phyloP scores from a whole-genome alignment of 1,284 basidiomycete genomes.

The Inonotus obliquus region DNA sequence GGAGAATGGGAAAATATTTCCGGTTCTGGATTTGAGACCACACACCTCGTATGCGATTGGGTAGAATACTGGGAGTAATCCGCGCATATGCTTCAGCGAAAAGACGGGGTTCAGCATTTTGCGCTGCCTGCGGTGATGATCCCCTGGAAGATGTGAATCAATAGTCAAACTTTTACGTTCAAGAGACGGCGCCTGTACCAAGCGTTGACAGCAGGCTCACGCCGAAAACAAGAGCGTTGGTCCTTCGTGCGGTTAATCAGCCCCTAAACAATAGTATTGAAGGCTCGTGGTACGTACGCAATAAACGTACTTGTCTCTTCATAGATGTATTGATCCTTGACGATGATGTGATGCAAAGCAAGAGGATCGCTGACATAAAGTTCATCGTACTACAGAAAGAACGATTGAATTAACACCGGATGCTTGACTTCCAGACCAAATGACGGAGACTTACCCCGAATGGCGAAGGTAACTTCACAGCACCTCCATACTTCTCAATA shows the following conservation, averaged over 20 bases:
- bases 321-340: conserved; percentile 26
- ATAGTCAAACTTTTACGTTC: neutral
- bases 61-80: conserved; percentile 13
- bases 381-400: conserved; percentile 20
- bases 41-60: conserved; percentile 1
- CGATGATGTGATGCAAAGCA: conserved; percentile 25
- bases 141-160: conserved; percentile 13
- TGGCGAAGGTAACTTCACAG: conserved; percentile 16
- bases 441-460: conserved; percentile 22
- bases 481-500: conserved; percentile 19
- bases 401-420: neutral
- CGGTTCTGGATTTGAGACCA: neutral
- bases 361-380: conserved; percentile 26
- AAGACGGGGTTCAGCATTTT: conserved; percentile 19
- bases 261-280: neutral
- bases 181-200: neutral
- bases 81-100: conserved; percentile 13
- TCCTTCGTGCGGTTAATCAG: neutral
- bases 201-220: conserved; percentile 9
- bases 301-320: conserved; percentile 20
- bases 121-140: conserved; percentile 11
- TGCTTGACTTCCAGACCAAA: neutral
- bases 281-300: neutral
- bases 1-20: neutral
- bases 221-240: conserved; percentile 3